Conservation (phyloP, 805 yeast genomes). For the Isabelozyma gotoi region DNA sequence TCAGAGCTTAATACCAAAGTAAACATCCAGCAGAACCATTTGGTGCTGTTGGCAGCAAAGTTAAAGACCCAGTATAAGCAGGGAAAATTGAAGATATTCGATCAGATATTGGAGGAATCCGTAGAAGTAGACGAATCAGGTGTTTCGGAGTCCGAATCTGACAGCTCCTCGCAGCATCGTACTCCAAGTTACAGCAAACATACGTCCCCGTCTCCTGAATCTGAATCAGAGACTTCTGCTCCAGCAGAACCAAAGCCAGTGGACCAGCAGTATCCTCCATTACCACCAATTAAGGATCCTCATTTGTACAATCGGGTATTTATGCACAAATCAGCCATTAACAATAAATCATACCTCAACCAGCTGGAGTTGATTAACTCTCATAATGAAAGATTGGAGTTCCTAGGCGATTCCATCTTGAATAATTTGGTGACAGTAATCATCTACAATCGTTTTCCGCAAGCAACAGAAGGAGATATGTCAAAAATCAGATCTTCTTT, state of each 20-base stretch:
- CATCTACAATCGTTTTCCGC: conserved; percentile 64
- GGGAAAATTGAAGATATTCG: conserved; percentile 52
- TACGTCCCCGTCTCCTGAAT: not conserved
- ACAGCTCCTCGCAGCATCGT: not conserved
- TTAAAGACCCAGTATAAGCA: conserved; percentile 53
- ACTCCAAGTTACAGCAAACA: not conserved
- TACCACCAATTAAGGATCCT: conserved; percentile 66
- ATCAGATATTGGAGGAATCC: conserved; percentile 50
- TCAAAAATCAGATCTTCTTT: conserved; percentile 68
- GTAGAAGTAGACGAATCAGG: conserved; percentile 14
- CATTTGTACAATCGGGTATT: conserved; percentile 69
- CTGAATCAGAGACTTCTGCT: not conserved
- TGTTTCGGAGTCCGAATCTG: not conserved
- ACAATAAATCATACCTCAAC: conserved; percentile 55
- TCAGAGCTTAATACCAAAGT: conserved; percentile 46
- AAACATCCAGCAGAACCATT: conserved; percentile 51
- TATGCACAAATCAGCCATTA: conserved; percentile 73
- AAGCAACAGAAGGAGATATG: conserved; percentile 76
- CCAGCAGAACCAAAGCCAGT: not conserved
- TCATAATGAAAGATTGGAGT: conserved; percentile 87
- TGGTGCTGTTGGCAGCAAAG: conserved; percentile 59
- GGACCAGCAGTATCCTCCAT: conserved; percentile 45
- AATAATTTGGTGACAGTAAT: conserved; percentile 71
- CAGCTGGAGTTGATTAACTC: conserved; percentile 56
- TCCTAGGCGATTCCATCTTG: conserved; percentile 84